phyloP scores from a whole-genome alignment of 345 rosid species.

The Gossypium mustelinum region DNA sequence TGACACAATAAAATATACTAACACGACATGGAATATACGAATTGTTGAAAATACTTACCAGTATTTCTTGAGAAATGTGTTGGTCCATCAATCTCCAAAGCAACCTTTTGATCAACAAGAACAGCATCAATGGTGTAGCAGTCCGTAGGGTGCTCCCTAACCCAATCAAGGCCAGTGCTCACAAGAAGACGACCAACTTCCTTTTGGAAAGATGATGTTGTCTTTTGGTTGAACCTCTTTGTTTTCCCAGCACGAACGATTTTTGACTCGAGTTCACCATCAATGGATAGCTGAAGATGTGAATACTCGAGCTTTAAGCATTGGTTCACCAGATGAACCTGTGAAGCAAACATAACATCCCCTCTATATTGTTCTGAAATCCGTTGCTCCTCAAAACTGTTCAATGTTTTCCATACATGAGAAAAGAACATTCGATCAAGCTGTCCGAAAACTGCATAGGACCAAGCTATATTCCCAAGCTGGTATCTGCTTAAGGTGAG shows the following conservation, averaged over 20 bases:
- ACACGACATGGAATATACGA: neutral
- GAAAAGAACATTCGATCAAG: constrained; percentile 63
- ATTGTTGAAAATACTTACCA: constrained; percentile 34
- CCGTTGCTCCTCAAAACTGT: constrained; percentile 62
- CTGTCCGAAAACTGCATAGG: constrained; percentile 84
- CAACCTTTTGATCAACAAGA: constrained; percentile 71
- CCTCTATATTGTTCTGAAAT: constrained; percentile 86
- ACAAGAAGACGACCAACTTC: constrained; percentile 81
- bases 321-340: constrained; percentile 75
- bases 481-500: constrained; percentile 74
- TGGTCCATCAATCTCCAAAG: constrained; percentile 90
- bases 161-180: constrained; percentile 89
- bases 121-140: constrained; percentile 84
- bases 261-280: constrained; percentile 55
- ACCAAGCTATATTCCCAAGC: constrained; percentile 94
- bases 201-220: constrained; percentile 81
- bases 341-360: constrained; percentile 87
- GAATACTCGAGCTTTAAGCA: constrained; percentile 82
- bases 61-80: constrained; percentile 91
- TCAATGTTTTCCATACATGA: constrained; percentile 54
- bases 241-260: constrained; percentile 64
- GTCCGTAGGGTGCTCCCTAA: constrained; percentile 59
- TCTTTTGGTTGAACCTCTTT: constrained; percentile 79
- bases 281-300: constrained; percentile 61
- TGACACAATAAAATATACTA: neutral